Base-by-base conservation (phyloP, 2,329 filamentous ascomycete species). In the Sclerotinia borealis region DNA sequence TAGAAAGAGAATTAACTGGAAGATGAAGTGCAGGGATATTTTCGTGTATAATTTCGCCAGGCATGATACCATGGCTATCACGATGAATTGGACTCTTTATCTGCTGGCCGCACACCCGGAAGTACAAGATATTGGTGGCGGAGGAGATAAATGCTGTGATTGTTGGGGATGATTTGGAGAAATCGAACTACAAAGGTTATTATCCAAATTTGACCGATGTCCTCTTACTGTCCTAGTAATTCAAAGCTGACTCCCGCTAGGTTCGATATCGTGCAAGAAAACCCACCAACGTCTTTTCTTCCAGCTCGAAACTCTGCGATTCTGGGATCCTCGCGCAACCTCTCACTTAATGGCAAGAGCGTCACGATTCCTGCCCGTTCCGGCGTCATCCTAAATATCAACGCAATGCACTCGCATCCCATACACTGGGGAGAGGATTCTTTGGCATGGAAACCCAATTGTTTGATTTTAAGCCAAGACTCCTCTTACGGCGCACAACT, bases 201-300 rank as follows among this genome's bases (percentile, higher is more conserved):
- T 80, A 77, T 61, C 77, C 79, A 0, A 76, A 73, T 22, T 68
- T 82, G 0, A 75, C 49, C 72, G 78, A 17, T 79, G 76, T 50
- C 61, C 77, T 1, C 61, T 77, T 1, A 73, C 77, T 1, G 66
- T 78, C 2, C 65, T 81, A 72, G 71, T 72, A 65, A 37, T 65
- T 51, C 13, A 37, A 10, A 11, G 13, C 41, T 7, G 34, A n/a
- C 17, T 22, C 5, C 3, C n/a, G n/a, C 15, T 3, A 39, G 37
- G 17, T 9, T 39, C 9, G 17, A 17, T n/a, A n/a, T n/a, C n/a
- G 17, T 19, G 17, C 47, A 49, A 17, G 6, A 11, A 41, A 2
- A 29, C 2, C 27, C 11, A 31, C 31, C 22, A 15, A 39, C 13
- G 19, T 15, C 10, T 4, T 25, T 6, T n/a, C 19, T 17, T n/a